phyloP scores from a whole-genome alignment of 129 eudicot species.

The Tanacetum coccineum region DNA sequence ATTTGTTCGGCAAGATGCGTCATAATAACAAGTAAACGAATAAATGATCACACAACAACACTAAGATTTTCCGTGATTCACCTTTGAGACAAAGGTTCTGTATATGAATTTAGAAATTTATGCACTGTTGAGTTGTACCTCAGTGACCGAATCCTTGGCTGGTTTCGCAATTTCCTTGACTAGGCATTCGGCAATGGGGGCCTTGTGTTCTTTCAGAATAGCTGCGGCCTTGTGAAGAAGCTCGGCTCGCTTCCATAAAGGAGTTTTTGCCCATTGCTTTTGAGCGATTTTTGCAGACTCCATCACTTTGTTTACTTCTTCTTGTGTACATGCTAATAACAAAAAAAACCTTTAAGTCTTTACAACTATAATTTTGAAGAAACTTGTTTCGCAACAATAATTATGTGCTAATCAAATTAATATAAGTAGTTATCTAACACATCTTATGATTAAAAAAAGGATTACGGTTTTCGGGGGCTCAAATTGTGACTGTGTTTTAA shows the following conservation, averaged over 20 bases:
- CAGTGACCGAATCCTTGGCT: constrained; percentile 60
- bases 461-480: neutral
- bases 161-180: constrained; percentile 61
- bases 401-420: too few relatives aligned
- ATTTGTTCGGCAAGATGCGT: too few relatives aligned
- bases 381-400: neutral
- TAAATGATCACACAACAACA: too few relatives aligned
- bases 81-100: neutral
- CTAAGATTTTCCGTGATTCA: neutral
- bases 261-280: constrained; percentile 65
- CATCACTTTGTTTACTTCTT: constrained; percentile 58
- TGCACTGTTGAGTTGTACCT: constrained; percentile 25
- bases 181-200: constrained; percentile 56
- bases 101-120: neutral
- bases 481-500: neutral
- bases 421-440: neutral
- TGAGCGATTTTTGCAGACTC: constrained; percentile 49
- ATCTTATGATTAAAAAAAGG: neutral
- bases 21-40: too few relatives aligned
- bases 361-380: neutral
- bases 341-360: neutral
- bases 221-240: constrained; percentile 65
- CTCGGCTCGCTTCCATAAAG: constrained; percentile 61
- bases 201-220: constrained; percentile 51
- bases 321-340: constrained; percentile 55